Conservation (phyloP, 2,329 filamentous ascomycete genomes). For the Aphanoascus verrucosus region DNA sequence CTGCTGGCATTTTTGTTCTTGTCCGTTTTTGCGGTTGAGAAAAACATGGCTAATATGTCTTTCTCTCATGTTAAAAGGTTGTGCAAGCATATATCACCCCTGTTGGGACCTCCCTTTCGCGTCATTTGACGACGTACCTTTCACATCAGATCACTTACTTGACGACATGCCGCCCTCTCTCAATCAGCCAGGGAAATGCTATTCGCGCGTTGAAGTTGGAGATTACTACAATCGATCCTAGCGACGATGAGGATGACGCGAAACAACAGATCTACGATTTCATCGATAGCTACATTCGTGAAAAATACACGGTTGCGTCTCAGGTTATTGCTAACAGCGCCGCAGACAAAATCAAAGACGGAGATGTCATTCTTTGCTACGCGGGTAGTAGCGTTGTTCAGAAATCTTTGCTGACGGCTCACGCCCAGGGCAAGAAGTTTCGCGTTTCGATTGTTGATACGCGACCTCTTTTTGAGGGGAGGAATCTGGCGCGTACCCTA, state of each 20-base stretch:
- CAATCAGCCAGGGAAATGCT: slow-evolving; percentile 92
- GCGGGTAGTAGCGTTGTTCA: slow-evolving; percentile 79
- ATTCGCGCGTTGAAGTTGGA: slow-evolving; percentile 90
- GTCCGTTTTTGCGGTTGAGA: background rate
- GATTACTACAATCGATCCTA: slow-evolving; percentile 81
- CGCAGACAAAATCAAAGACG: slow-evolving; percentile 62
- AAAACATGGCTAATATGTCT: background rate
- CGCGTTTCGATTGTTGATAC: slow-evolving; percentile 76
- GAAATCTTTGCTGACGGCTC: slow-evolving; percentile 64
- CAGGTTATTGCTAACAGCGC: slow-evolving; percentile 72
- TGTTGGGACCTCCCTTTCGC: slow-evolving; percentile 67
- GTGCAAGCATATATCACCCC: slow-evolving; percentile 90
- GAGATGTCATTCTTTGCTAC: slow-evolving; percentile 76
- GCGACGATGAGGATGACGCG: slow-evolving; percentile 67
- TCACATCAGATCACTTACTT: slow-evolving; percentile 94
- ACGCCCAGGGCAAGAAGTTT: slow-evolving; percentile 60
- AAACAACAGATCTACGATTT: slow-evolving; percentile 66
- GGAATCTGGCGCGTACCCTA: slow-evolving; percentile 60
- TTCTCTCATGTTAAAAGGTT: slow-evolving; percentile 47
- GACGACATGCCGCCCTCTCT: slow-evolving; percentile 86
- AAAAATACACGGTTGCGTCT: slow-evolving; percentile 79
- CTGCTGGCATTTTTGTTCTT: background rate
- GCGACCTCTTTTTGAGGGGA: slow-evolving; percentile 58
- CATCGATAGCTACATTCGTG: slow-evolving; percentile 82
- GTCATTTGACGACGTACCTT: slow-evolving; percentile 84